Evolutionary conservation across 2,329 filamentous ascomycete species (phyloP).

Genomic region (Graphilbum sp.): DNA sequence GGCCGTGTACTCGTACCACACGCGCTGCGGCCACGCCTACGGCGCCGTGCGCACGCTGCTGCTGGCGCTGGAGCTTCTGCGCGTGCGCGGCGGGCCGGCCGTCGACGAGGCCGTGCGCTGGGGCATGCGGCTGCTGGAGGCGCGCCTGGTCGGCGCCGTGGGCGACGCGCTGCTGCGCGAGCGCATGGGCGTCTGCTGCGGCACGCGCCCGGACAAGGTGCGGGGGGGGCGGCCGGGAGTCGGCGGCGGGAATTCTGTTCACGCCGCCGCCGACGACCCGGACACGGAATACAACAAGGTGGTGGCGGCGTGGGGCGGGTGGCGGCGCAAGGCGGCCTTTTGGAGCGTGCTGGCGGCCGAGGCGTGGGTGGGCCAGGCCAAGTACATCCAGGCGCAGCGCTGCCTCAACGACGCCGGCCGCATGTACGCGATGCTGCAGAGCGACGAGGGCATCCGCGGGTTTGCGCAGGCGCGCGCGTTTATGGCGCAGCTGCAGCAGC

Average conservation of each 20-base stretch:
- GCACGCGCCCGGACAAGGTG: conserved; percentile 51
- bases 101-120: conserved; percentile 79
- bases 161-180: conserved; percentile 77
- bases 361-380: conserved; percentile 63
- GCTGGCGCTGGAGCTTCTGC: conserved; percentile 64
- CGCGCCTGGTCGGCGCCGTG: conserved; percentile 54
- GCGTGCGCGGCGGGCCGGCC: conserved; percentile 61
- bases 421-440: conserved; percentile 34
- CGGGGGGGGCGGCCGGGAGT: conserved; percentile 71
- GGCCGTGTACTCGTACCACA: conserved; percentile 82
- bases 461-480: conserved; percentile 35
- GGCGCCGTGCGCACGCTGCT: conserved; percentile 64
- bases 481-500: conserved; percentile 32
- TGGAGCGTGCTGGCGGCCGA: conserved; percentile 78
- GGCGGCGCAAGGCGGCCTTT: conserved; percentile 71
- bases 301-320: conserved; percentile 40
- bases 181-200: conserved; percentile 71
- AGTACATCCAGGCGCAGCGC: conserved; percentile 61
- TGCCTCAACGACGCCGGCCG: conserved; percentile 54
- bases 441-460: conserved; percentile 32
- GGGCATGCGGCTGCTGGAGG: conserved; percentile 64
- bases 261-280: conserved; percentile 9
- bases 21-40: conserved; percentile 64
- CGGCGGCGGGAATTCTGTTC: too few relatives aligned
- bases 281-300: too few relatives aligned